Conservation (phyloP, 768 basidiomycete genomes). For the Pleurotus platypus region DNA sequence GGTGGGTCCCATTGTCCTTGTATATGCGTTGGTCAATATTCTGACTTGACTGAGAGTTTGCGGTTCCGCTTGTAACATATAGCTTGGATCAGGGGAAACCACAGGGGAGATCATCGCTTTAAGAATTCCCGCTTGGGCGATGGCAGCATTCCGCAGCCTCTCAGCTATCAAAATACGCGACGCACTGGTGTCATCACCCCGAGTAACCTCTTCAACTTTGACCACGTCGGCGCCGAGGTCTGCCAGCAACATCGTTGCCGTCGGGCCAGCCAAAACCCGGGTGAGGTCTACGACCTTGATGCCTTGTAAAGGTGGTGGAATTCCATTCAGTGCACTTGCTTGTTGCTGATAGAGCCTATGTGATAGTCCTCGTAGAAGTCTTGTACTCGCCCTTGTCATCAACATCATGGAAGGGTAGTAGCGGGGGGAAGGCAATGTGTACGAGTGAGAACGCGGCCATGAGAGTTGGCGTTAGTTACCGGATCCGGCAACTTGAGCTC, state of each 20-base stretch:
- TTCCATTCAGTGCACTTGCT: slow-evolving; percentile 31
- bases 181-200: slow-evolving; percentile 88
- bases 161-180: slow-evolving; percentile 10
- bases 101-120: too few species aligned
- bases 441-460: background rate
- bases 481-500: slow-evolving; percentile 6
- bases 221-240: slow-evolving; percentile 92
- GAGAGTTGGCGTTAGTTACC: background rate
- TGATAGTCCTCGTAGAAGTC: background rate
- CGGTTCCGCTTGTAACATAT: background rate
- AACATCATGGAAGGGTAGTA: background rate
- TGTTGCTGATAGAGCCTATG: slow-evolving; percentile 5
- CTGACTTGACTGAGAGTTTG: too few species aligned
- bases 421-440: background rate
- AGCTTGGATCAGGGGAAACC: too few species aligned
- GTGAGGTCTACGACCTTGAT: slow-evolving; percentile 87
- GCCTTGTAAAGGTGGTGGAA: slow-evolving; percentile 76
- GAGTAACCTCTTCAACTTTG: slow-evolving; percentile 79
- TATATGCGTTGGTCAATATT: too few species aligned
- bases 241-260: slow-evolving; percentile 87
- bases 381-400: background rate
- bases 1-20: slow-evolving; percentile 64
- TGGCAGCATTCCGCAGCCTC: too few species aligned
- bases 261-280: slow-evolving; percentile 87
- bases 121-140: too few species aligned